Base-by-base conservation (phyloP, 208 protist genomes). In the Trypanosoma conorhini region DNA sequence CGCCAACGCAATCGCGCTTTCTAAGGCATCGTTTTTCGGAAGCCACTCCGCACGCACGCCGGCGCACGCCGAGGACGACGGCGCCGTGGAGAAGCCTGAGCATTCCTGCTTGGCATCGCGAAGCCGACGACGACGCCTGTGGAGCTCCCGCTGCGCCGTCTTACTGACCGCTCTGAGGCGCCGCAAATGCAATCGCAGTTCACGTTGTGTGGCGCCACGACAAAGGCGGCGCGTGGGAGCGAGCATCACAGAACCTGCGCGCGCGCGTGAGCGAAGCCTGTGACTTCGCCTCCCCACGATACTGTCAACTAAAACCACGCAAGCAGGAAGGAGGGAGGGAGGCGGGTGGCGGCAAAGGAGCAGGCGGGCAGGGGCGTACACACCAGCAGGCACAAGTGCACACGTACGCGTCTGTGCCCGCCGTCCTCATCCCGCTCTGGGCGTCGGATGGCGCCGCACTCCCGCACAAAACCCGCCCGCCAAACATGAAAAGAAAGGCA, bases 1-100 rank as follows among this genome's bases (percentile, higher is more conserved):
- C 8, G 83, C 77, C 17, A 92, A 81, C 35, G 91, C 91, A 50
- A 94, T 87, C 1, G 91, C 82, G 5, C 81, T 83, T 72, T 94
- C 88, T n/a, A 96, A 69, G 0, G 72, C 78, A 24, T 81, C 70
- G 61, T 94, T 96, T 21, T 62, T 70, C 0, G 91, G 91, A n/a
- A 96, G 80, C 31, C 86, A 76, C 10, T 76, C 50, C 28, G 81
- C 64, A 54, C 56, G 56, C 24, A 62, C 24, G 5, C 65, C 59
- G 26, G 57, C 5, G 51, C n/a, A 42, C 21, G 13, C 24, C 30
- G 40, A 35, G 35, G 48, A 51, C n/a, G 60, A 54, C 17, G 63
- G 44, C 24, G 72, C 44, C 22, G 60, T 62, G 26, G 50, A 58
- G 42, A 35, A 62, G 33, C 64, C 38, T 30, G 58, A 59, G 33